Evolutionary conservation across 768 basidiomycete genomes (phyloP), one percentile per base, ranked within the genome.

Genomic region (Mrakia blollopis): DNA sequence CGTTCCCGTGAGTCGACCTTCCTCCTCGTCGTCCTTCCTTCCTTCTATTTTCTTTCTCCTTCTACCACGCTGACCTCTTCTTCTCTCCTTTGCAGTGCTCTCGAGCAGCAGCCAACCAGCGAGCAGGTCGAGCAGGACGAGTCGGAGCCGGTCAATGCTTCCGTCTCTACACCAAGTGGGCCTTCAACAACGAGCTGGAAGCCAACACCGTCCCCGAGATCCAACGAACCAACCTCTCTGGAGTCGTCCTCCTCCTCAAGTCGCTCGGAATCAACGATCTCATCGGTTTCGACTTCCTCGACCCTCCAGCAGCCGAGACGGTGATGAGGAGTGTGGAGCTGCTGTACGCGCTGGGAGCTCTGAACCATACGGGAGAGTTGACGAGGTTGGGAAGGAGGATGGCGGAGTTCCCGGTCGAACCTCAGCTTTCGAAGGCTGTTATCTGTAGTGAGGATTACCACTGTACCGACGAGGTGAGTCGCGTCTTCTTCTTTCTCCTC

Each of bases 381-480:
- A 99, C 97, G n/a, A 94, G 98, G 81, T 88, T 98, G 50, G 97
- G 97, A 2, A 87, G 97, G 77, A 86, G 95, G 73, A 98, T 99
- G 97, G 95, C 96, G 0, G 97, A 99, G 83, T 98, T 99, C 85
- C 97, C 94, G 14, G 94, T 98, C 28, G 97, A 99, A 81, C 97
- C 97, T 10, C 97, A 97, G 91, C 85, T 99, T 80, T 93, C 92
- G 32, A 98, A 98, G 84, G 90, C 91, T 8, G 96, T 99, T 82
- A 94, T 99, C 78, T 91, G 93, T 63, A 97, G 94, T 82, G 97
- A 98, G 83, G 88, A 91, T 75, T 98, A 93, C 83, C 86, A 87
- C 18, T 98, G 96, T 83, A 98, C 96, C 5, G 96, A 99, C 81
- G 97, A 98, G 88, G 94, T 93, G 82, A 16, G 32, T 11, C 44